Evolutionary conservation across 257 asterid genomes (phyloP).

Genomic region (Nicotiana attenuata): DNA sequence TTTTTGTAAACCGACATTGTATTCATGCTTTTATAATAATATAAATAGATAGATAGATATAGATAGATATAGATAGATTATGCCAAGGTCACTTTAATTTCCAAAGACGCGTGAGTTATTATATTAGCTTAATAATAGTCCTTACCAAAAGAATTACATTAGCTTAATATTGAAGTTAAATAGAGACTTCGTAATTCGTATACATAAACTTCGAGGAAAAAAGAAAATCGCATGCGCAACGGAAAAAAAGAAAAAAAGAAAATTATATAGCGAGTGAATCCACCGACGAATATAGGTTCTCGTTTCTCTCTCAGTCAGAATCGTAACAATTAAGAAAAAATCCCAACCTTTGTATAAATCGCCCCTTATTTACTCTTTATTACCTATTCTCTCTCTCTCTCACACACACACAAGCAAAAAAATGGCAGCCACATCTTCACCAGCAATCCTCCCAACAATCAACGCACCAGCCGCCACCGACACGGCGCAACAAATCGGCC

Average conservation of each 20-base stretch:
- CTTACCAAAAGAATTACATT: neutral
- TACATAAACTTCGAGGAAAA: neutral
- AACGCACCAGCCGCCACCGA: conserved; percentile 17
- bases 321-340: neutral
- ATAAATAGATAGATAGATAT: no score
- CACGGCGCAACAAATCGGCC: conserved; percentile 15
- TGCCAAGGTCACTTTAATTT: no score
- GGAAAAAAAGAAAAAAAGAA: no score
- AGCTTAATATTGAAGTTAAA: neutral
- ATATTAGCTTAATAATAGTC: no score
- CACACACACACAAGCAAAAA: neutral
- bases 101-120: no score
- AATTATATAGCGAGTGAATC: neutral
- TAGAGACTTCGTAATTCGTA: neutral
- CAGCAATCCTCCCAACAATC: conserved; percentile 69
- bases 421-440: conserved; percentile 51
- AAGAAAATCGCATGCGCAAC: neutral
- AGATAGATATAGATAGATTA: no score
- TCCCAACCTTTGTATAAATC: neutral
- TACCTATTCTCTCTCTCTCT: neutral
- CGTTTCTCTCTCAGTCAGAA: neutral
- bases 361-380: neutral
- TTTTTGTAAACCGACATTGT: no score
- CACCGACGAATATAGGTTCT: neutral
- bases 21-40: no score